Percentiles rank a stretch among this genome's conserved stretches.
Evolutionary conservation across 352 stramenopile species (phyloP).

Genomic region (Phytopythium montanum): DNA sequence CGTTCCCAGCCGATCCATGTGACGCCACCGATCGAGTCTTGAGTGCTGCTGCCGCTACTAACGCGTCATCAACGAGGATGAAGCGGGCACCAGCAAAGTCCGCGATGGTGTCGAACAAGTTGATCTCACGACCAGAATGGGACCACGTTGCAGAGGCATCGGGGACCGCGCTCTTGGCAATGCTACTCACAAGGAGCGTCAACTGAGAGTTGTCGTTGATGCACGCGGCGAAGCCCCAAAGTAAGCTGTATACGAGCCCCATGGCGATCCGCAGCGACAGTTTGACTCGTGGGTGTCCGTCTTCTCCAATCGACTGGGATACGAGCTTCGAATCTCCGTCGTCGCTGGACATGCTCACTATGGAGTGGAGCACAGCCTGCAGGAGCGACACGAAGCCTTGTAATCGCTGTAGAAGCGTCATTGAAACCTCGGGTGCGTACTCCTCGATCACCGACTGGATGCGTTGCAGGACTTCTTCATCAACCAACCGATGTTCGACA

Average conservation of each 20-base stretch:
- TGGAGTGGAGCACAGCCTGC: conserved; percentile 15
- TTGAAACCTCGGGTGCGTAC: conserved; percentile 4
- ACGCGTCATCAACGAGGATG: conserved; percentile 11
- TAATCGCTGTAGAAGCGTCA: conserved; percentile 39
- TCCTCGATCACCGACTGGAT: conserved; percentile 5
- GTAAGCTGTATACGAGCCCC: conserved; percentile 39
- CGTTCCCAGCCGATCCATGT: neutral
- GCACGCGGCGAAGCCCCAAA: conserved; percentile 46
- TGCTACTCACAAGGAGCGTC: conserved; percentile 26
- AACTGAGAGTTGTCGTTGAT: conserved; percentile 12
- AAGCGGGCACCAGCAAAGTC: conserved; percentile 29
- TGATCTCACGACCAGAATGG: conserved; percentile 15
- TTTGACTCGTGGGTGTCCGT: neutral
- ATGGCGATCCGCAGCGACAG: conserved; percentile 39
- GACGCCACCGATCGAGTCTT: neutral
- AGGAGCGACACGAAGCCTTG: conserved; percentile 40
- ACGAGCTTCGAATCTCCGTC: neutral
- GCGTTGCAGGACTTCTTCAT: neutral
- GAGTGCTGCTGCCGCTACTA: neutral
- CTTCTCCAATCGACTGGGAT: neutral
- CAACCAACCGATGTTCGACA: neutral
- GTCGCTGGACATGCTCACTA: neutral
- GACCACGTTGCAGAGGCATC: conserved; percentile 25
- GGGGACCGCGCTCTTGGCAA: conserved; percentile 26
- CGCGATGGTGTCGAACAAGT: conserved; percentile 37